phyloP scores from a whole-genome alignment of 805 yeast genomes.

The Komagataella populi region DNA sequence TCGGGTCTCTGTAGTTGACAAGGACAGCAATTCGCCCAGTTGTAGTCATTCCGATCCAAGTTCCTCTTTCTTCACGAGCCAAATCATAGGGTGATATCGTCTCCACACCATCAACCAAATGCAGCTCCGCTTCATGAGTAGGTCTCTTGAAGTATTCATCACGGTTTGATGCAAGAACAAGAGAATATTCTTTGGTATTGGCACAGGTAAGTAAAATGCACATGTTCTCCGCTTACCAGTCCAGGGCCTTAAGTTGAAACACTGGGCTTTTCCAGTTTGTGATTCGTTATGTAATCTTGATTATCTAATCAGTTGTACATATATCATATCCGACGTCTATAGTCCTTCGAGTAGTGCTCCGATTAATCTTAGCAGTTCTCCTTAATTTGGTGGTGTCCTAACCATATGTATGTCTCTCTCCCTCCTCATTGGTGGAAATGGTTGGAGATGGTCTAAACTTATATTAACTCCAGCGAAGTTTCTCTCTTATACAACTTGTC shows the following conservation, averaged over 20 bases:
- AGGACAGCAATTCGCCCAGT: slow-evolving; percentile 55
- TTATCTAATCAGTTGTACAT: no score
- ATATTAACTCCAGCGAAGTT: neutral
- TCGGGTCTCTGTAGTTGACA: slow-evolving; percentile 55
- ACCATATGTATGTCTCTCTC: neutral
- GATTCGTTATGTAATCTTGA: neutral
- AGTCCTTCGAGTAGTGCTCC: neutral
- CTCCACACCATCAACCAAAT: slow-evolving; percentile 12
- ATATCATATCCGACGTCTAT: no score
- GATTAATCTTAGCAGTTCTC: neutral
- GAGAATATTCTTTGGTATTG: slow-evolving; percentile 59
- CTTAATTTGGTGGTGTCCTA: neutral
- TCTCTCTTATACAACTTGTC: neutral
- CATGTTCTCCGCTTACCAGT: slow-evolving; percentile 28
- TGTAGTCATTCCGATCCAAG: slow-evolving; percentile 71
- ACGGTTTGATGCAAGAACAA: slow-evolving; percentile 68
- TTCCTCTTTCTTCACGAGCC: slow-evolving; percentile 64
- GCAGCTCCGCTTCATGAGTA: slow-evolving; percentile 42
- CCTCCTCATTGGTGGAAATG: neutral
- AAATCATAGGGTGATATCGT: slow-evolving; percentile 64
- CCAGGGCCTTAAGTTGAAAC: neutral
- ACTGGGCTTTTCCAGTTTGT: neutral
- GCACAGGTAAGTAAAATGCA: slow-evolving; percentile 65
- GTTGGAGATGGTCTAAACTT: neutral
- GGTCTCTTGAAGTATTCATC: slow-evolving; percentile 75